Conservation (phyloP, 179 eudicot species). For the Amaranthus tricolor region DNA sequence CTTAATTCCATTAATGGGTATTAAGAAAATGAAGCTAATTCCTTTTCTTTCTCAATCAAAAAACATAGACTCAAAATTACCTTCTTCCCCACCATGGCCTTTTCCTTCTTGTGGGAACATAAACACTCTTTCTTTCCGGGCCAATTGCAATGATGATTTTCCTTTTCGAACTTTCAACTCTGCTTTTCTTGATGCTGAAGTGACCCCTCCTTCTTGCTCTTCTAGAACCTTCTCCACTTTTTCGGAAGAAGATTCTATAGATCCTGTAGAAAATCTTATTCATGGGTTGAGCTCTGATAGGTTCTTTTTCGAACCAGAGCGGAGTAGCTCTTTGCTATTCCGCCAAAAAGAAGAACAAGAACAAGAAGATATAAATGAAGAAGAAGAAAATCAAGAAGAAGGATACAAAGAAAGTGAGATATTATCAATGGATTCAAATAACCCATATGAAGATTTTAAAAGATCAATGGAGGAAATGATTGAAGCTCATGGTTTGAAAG, state of each 20-base stretch:
- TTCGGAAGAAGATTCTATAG: constrained; percentile 24
- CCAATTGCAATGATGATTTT: constrained; percentile 16
- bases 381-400: neutral
- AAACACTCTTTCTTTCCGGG: constrained; percentile 37
- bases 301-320: constrained; percentile 40
- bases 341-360: neutral
- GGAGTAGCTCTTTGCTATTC: constrained; percentile 27
- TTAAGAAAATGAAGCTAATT: constrained; percentile 32
- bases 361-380: neutral
- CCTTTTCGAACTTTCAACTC: constrained; percentile 31
- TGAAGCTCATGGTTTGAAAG: constrained; percentile 40
- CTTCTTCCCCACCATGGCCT: constrained; percentile 29
- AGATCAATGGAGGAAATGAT: constrained; percentile 53
- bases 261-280: constrained; percentile 34
- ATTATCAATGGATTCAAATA: constrained; percentile 39
- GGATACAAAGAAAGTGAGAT: constrained; percentile 36
- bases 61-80: constrained; percentile 24
- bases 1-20: constrained; percentile 8
- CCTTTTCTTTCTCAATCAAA: constrained; percentile 30
- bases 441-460: constrained; percentile 40
- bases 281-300: constrained; percentile 38
- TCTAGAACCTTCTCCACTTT: constrained; percentile 30
- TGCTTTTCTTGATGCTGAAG: constrained; percentile 21
- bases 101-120: constrained; percentile 37
- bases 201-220: constrained; percentile 25